Base-by-base conservation (phyloP, 2,329 filamentous ascomycete genomes). In the Claviceps monticola region DNA sequence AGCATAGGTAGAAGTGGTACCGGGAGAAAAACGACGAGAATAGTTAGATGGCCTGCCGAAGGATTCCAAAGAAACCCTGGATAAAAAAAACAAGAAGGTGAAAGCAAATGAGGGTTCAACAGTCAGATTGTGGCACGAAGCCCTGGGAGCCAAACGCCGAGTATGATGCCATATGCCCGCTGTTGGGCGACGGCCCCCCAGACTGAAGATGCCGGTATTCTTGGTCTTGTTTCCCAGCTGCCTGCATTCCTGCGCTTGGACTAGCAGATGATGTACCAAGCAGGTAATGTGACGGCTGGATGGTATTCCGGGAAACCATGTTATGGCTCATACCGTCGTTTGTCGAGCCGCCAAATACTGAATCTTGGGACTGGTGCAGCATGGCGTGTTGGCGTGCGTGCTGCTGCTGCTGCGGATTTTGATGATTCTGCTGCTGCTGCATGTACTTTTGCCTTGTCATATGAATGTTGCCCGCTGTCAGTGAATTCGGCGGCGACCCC, bases 51-150 rank as follows among this genome's bases (percentile, higher is more conserved):
- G 44, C 9, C 36, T 48, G 46, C 34, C 4, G 13, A 16, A n/a
- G 17, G 13, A 39, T 17, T n/a, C 26, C 8, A 41, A 16, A 19
- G 4, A 2, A 34, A 34, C 29, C 29, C 29, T 11, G 9, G 7
- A 26, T 41, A 11, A 38, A 9, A 34, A 19, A n/a, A 43, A 9
- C n/a, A 1, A 14, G 14, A 26, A 7, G 23, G 23, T 42, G 2
- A 5, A 41, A 19, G n/a, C 0, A 16, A 41, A 19, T 8, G 3
- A 3, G 1, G 16, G 7, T 17, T 46, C 44, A 46, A 46, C 44
- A 46, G n/a, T 42, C 50, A 48, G 23, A 6, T 17, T 34, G 37
- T 29, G 39, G 13, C 46, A 54, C 44, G n/a, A 52, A 54, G 29
- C 9, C 37, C 38, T 49, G 47, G 17, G 34, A 19, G 21, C 45